phyloP scores from a whole-genome alignment of 192 early-diverging fungal species.

The Rhizoclosmatium globosum region DNA sequence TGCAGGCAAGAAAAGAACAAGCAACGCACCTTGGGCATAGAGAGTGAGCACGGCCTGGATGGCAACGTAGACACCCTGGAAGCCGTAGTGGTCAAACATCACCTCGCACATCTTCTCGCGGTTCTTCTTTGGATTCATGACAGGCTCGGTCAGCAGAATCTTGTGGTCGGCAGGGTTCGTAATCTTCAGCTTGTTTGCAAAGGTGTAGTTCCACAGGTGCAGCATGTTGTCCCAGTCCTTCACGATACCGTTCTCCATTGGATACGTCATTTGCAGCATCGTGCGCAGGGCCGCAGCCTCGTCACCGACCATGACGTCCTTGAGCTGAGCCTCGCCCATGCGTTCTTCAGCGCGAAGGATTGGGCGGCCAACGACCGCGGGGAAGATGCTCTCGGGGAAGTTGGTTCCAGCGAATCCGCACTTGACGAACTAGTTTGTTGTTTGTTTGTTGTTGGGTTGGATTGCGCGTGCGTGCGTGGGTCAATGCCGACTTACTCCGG shows the following conservation, averaged over 20 bases:
- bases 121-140: constrained; percentile 94
- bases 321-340: constrained; percentile 76
- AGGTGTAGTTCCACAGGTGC: constrained; percentile 99
- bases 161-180: constrained; percentile 85
- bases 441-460: neutral
- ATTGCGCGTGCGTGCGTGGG: neutral
- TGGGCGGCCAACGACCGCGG: constrained; percentile 97
- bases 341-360: constrained; percentile 96
- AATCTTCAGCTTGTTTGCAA: constrained; percentile 89
- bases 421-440: constrained; percentile 85
- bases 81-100: constrained; percentile 98
- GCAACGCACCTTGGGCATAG: constrained; percentile 89
- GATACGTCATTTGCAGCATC: constrained; percentile 95
- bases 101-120: constrained; percentile 90
- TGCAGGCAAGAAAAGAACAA: neutral
- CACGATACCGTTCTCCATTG: constrained; percentile 99
- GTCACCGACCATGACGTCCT: constrained; percentile 98
- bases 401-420: constrained; percentile 95
- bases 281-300: constrained; percentile 90
- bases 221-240: constrained; percentile 95
- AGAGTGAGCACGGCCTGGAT: constrained; percentile 98
- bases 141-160: constrained; percentile 95
- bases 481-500: constrained; percentile 52
- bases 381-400: constrained; percentile 95
- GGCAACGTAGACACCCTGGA: constrained; percentile 91